A percentile compares a stretch with the other conserved stretches of the same genome.
These are phyloP conservation scores for Vitellaria paradoxa DNA, from an alignment of 179 eudicot genomes.

Conservation along the genomic window DNA sequence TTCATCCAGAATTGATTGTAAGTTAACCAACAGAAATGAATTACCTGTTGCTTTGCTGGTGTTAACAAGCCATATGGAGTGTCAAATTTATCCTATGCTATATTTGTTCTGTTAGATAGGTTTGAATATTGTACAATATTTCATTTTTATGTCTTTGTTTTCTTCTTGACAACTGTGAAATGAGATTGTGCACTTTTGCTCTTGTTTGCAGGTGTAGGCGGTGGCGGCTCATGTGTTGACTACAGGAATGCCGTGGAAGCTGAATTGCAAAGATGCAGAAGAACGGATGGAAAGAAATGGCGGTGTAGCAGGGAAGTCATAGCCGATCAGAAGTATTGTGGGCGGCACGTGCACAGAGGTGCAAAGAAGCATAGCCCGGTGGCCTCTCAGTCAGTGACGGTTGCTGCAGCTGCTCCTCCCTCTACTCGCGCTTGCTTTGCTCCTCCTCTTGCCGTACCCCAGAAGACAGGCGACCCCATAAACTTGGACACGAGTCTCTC, in stretches of 20 bases:
- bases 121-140: not conserved
- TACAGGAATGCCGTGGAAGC: conserved; percentile 2
- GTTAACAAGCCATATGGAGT: not conserved
- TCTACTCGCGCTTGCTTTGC: not conserved
- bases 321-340: conserved; percentile 47
- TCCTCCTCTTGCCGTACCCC: conserved; percentile 13
- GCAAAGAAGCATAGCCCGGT: conserved; percentile 23
- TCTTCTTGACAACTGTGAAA: not conserved
- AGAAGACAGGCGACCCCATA: not conserved
- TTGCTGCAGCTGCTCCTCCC: conserved; percentile 9
- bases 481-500: conserved; percentile 25
- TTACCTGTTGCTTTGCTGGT: not conserved
- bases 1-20: not conserved
- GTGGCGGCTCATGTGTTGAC: not conserved
- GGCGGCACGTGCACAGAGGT: conserved; percentile 47
- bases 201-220: not conserved
- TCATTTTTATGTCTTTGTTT: not conserved
- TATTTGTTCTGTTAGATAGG: not conserved
- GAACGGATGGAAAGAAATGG: conserved; percentile 75
- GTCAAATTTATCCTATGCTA: not conserved
- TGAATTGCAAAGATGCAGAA: conserved; percentile 42
- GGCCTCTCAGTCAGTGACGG: conserved; percentile 1
- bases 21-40: not conserved
- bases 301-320: conserved; percentile 43
- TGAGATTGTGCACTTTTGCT: not conserved